Evolutionary conservation across 148 eudicot genomes (phyloP).

Genomic region (Rhododendron griersonianum): DNA sequence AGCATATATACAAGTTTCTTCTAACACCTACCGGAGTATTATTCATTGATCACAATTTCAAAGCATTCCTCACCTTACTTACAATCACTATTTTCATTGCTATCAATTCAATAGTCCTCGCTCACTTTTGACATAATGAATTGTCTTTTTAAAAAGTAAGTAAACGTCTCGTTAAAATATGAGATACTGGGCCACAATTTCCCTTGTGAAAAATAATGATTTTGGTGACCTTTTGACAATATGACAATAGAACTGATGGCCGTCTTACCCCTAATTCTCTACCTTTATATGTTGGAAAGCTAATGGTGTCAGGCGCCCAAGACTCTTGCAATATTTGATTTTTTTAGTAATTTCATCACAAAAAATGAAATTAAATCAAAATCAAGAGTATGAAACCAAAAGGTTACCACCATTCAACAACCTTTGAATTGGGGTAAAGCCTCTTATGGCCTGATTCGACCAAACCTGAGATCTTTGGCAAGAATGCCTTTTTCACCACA

Average conservation of each 20-base stretch:
- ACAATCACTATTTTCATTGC: background rate
- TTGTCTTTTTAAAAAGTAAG: background rate
- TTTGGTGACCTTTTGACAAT: background rate
- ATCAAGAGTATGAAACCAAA: background rate
- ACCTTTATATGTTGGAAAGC: background rate
- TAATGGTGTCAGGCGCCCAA: background rate
- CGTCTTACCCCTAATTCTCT: background rate
- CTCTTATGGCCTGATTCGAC: background rate
- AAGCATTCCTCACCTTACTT: background rate
- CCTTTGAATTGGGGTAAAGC: background rate
- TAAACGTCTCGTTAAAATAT: background rate
- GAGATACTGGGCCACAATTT: background rate
- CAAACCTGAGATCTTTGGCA: background rate
- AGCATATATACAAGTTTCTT: background rate
- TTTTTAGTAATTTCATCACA: background rate
- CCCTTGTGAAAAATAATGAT: no score
- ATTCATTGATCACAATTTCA: background rate
- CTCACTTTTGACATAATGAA: background rate
- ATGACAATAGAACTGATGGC: background rate
- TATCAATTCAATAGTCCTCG: background rate
- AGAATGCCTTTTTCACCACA: background rate
- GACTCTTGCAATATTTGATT: background rate
- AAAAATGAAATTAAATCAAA: background rate
- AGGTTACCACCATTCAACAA: background rate
- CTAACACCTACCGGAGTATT: background rate